These are phyloP conservation scores for Aurifilum marmelostoma DNA, from an alignment of 2,329 filamentous ascomycete species.

Conservation along the genomic window DNA sequence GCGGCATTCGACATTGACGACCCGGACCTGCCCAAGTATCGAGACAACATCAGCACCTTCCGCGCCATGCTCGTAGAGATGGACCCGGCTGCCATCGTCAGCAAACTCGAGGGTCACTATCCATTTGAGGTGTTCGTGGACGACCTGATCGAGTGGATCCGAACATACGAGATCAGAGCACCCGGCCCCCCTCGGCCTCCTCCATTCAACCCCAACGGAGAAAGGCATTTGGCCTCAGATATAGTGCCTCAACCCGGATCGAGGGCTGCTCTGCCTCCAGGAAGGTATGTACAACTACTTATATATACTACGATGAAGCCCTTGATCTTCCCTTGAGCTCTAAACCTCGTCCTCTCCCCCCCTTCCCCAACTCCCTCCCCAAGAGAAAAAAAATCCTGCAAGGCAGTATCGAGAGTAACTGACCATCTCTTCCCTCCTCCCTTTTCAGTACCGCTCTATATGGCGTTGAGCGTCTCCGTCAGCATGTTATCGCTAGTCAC, in stretches of 20 bases:
- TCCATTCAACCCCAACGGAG: slow-evolving; percentile 4
- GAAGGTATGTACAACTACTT: slow-evolving; percentile 18
- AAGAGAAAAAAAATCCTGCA: no score
- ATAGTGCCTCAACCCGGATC: slow-evolving; percentile 18
- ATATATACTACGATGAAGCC: background rate
- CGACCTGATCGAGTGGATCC: slow-evolving; percentile 23
- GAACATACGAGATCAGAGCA: slow-evolving; percentile 17
- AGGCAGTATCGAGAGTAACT: background rate
- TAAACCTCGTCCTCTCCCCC: no score
- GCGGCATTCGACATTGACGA: slow-evolving; percentile 25
- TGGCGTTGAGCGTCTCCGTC: slow-evolving; percentile 16
- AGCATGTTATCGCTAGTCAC: slow-evolving; percentile 5
- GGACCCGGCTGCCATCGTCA: slow-evolving; percentile 20
- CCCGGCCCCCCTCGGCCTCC: slow-evolving; percentile 8
- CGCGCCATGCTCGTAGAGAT: slow-evolving; percentile 22
- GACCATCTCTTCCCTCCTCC: slow-evolving; percentile 2
- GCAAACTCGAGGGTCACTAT: slow-evolving; percentile 20
- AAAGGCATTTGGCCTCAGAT: slow-evolving; percentile 12
- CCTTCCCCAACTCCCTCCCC: no score
- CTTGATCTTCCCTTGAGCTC: no score
- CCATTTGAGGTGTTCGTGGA: slow-evolving; percentile 24
- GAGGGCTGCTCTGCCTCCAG: slow-evolving; percentile 12
- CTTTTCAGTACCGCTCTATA: slow-evolving; percentile 7
- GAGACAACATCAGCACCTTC: slow-evolving; percentile 21
- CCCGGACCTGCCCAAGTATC: slow-evolving; percentile 12